Conservation (phyloP, 257 asterid genomes). For the Craterostigma plantagineum region DNA sequence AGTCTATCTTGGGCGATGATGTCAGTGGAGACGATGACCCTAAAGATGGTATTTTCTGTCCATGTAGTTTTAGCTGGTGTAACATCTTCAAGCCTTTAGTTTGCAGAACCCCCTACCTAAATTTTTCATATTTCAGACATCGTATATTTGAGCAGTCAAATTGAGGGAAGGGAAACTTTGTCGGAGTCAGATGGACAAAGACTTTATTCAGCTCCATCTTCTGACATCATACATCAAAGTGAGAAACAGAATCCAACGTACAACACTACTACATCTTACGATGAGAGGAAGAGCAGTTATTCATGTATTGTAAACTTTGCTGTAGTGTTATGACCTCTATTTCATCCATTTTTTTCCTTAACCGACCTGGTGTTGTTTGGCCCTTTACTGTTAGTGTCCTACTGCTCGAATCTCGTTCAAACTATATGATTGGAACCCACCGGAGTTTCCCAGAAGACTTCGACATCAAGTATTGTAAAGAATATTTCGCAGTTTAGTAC, state of each 20-base stretch:
- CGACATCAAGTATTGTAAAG: slow-evolving; percentile 64
- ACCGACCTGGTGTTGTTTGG: background rate
- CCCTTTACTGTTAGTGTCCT: slow-evolving; percentile 29
- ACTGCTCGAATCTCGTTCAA: slow-evolving; percentile 70
- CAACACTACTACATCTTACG: slow-evolving; percentile 25
- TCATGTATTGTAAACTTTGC: slow-evolving; percentile 31
- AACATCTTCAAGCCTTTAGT: background rate
- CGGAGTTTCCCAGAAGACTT: slow-evolving; percentile 67
- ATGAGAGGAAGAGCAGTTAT: slow-evolving; percentile 33
- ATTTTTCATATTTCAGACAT: slow-evolving; percentile 18
- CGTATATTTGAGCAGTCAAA: slow-evolving; percentile 19
- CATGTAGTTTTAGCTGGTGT: background rate
- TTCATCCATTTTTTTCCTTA: slow-evolving; percentile 3
- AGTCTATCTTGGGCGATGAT: slow-evolving; percentile 19
- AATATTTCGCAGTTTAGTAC: slow-evolving; percentile 43
- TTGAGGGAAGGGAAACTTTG: slow-evolving; percentile 21
- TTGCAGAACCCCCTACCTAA: slow-evolving; percentile 7
- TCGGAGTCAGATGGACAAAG: slow-evolving; percentile 32
- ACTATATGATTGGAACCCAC: slow-evolving; percentile 86
- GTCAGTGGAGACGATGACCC: slow-evolving; percentile 30
- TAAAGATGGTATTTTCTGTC: slow-evolving; percentile 27
- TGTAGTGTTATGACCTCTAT: slow-evolving; percentile 1
- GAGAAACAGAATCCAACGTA: slow-evolving; percentile 22
- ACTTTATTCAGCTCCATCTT: slow-evolving; percentile 14
- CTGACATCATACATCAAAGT: background rate